Percentiles rank a stretch among this genome's conserved stretches.
Evolutionary conservation across 2,329 filamentous ascomycete species (phyloP).

Genomic region (Talaromyces sp.): DNA sequence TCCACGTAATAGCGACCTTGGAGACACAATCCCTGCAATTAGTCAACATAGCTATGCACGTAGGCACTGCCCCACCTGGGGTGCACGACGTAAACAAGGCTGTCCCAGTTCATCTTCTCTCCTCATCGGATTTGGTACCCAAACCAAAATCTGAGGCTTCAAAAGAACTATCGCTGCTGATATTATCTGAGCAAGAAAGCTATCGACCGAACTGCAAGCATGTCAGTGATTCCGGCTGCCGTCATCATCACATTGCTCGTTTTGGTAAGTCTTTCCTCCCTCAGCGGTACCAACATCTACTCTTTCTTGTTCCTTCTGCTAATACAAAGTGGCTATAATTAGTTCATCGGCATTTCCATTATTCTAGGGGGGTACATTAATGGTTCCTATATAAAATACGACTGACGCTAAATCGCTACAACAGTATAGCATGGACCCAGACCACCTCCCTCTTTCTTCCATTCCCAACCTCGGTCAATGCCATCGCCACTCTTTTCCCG

Average conservation of each 20-base stretch:
- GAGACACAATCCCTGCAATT: not conserved
- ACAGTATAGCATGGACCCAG: slow-evolving; percentile 25
- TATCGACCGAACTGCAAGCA: not conserved
- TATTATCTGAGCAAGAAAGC: not conserved
- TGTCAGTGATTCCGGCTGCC: slow-evolving; percentile 4
- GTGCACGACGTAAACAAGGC: not conserved
- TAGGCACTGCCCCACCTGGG: not conserved
- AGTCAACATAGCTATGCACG: not conserved
- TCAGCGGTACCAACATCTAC: slow-evolving; percentile 45
- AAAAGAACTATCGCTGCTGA: not conserved
- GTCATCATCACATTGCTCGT: slow-evolving; percentile 9
- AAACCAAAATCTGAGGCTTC: not conserved
- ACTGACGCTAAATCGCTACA: not conserved
- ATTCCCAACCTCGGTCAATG: slow-evolving; percentile 20
- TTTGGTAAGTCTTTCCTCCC: slow-evolving; percentile 52
- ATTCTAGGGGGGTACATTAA: slow-evolving; percentile 19
- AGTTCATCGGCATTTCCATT: slow-evolving; percentile 9
- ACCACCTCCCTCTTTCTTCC: slow-evolving; percentile 21
- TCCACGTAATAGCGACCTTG: not conserved
- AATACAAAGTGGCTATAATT: not conserved
- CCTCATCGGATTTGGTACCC: not conserved
- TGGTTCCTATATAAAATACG: not conserved
- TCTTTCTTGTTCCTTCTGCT: not conserved
- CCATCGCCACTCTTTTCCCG: slow-evolving; percentile 19
- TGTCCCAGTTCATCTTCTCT: not conserved